Evolutionary conservation across 768 basidiomycete genomes (phyloP).

Genomic region (Suillus subalutaceus): DNA sequence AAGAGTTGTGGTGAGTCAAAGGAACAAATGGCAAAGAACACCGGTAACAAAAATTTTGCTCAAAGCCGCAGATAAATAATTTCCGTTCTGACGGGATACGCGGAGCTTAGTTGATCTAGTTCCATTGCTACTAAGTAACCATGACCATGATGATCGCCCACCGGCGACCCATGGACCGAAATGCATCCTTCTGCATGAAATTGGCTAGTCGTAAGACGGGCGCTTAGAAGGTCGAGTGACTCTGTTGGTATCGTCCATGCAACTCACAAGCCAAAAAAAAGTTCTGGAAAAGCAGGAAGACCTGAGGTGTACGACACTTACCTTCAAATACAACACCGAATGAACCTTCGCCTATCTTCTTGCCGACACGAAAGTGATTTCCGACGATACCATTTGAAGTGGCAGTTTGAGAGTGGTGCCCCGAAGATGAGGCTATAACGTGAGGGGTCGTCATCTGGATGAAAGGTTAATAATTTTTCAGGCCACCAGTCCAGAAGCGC

Average conservation of each 20-base stretch:
- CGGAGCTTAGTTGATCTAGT: constrained; percentile 7
- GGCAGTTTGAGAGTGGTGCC: constrained; percentile 65
- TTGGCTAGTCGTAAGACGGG: constrained; percentile 15
- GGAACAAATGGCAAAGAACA: constrained; percentile 7
- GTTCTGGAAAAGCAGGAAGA: constrained; percentile 9
- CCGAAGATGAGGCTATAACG: constrained; percentile 79
- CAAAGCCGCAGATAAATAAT: constrained; percentile 3
- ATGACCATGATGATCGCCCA: constrained; percentile 5
- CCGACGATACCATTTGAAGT: constrained; percentile 76
- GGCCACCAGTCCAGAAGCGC: constrained; percentile 34
- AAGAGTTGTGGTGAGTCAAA: constrained; percentile 20
- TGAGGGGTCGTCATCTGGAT: constrained; percentile 75
- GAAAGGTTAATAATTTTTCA: constrained; percentile 9
- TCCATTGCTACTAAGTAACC: constrained; percentile 11
- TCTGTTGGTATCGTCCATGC: constrained; percentile 10
- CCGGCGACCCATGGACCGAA: constrained; percentile 7
- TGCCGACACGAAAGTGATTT: constrained; percentile 85
- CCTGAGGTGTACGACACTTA: constrained; percentile 37
- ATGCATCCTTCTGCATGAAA: constrained; percentile 12
- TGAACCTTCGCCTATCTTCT: constrained; percentile 99
- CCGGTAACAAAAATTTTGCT: background rate
- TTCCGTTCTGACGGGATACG: constrained; percentile 15
- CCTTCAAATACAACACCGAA: constrained; percentile 98
- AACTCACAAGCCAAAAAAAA: constrained; percentile 2
- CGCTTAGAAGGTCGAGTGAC: constrained; percentile 15